These are phyloP conservation scores for Sedum album DNA, from an alignment of 164 flowering plant species.

Conservation along the genomic window DNA sequence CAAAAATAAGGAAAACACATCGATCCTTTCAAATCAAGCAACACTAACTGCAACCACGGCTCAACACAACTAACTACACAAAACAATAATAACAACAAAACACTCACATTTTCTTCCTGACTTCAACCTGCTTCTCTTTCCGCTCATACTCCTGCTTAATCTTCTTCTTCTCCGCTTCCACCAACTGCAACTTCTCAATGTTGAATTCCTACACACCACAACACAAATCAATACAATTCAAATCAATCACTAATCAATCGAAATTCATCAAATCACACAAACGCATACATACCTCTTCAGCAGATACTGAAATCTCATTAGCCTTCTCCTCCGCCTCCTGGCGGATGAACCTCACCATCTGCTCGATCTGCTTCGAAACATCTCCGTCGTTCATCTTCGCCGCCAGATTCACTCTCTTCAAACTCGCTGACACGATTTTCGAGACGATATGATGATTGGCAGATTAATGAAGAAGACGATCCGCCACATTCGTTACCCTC, in stretches of 20 bases:
- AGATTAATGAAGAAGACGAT: neutral
- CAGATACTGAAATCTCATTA: slow-evolving; percentile 33
- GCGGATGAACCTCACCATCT: slow-evolving; percentile 41
- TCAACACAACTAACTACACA: too few relatives aligned
- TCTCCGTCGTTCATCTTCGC: slow-evolving; percentile 36
- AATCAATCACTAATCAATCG: neutral
- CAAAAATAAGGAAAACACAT: too few relatives aligned
- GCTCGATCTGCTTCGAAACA: slow-evolving; percentile 41
- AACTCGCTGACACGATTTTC: neutral
- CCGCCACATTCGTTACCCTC: neutral
- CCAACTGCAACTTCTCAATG: slow-evolving; percentile 81
- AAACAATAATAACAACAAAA: neutral
- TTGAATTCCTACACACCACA: slow-evolving; percentile 63
- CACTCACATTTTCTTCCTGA: slow-evolving; percentile 81
- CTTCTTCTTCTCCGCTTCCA: slow-evolving; percentile 92
- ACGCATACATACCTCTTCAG: slow-evolving; percentile 37
- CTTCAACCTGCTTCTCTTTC: slow-evolving; percentile 78
- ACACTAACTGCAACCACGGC: too few relatives aligned
- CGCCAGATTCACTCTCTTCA: neutral
- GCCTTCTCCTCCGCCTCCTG: slow-evolving; percentile 48
- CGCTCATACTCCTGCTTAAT: slow-evolving; percentile 89
- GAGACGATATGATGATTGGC: too few relatives aligned
- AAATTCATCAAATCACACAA: too few relatives aligned
- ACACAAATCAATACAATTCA: neutral
- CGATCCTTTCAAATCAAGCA: too few relatives aligned